Evolutionary conservation across 768 basidiomycete species (phyloP).

Genomic region (Pisolithus tinctorius): DNA sequence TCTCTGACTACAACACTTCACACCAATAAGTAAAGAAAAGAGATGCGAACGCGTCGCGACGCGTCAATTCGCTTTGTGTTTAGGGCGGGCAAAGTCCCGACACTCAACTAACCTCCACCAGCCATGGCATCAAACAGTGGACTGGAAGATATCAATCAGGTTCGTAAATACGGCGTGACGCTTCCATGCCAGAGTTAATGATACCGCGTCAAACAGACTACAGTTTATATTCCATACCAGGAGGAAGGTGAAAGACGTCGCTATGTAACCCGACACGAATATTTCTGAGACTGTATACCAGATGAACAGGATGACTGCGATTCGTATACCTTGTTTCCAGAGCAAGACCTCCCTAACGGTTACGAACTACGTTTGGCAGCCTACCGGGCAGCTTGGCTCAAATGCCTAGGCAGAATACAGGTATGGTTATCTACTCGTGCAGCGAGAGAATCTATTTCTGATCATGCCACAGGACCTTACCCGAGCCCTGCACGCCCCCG

Average conservation of each 20-base stretch:
- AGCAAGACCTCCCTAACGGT: conserved; percentile 24
- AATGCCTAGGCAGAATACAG: conserved; percentile 50
- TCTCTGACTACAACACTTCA: not conserved
- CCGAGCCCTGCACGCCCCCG: conserved; percentile 40
- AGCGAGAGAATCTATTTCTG: not conserved
- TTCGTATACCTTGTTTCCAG: conserved; percentile 22
- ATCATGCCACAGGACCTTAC: conserved; percentile 35
- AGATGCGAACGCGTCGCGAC: conserved; percentile 42
- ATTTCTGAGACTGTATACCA: conserved; percentile 2
- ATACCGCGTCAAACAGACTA: conserved; percentile 18
- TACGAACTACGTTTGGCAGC: conserved; percentile 40
- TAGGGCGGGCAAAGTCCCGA: conserved; percentile 37
- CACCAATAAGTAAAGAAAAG: conserved; percentile 9
- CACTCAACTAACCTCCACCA: not conserved
- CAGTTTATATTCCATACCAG: conserved; percentile 21
- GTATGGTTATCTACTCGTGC: conserved; percentile 28
- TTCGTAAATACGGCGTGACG: conserved; percentile 4
- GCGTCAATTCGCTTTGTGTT: conserved; percentile 38
- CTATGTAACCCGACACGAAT: not conserved
- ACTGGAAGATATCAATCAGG: conserved; percentile 23
- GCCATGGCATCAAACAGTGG: conserved; percentile 9
- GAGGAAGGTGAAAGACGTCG: conserved; percentile 13
- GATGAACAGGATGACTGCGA: conserved; percentile 10
- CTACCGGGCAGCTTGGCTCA: conserved; percentile 53
- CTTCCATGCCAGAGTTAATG: not conserved